A percentile compares a stretch with the other conserved stretches of the same genome.
These are phyloP conservation scores for Apiotrichum veenhuisii DNA, from an alignment of 1,284 basidiomycete genomes.

Conservation along the genomic window DNA sequence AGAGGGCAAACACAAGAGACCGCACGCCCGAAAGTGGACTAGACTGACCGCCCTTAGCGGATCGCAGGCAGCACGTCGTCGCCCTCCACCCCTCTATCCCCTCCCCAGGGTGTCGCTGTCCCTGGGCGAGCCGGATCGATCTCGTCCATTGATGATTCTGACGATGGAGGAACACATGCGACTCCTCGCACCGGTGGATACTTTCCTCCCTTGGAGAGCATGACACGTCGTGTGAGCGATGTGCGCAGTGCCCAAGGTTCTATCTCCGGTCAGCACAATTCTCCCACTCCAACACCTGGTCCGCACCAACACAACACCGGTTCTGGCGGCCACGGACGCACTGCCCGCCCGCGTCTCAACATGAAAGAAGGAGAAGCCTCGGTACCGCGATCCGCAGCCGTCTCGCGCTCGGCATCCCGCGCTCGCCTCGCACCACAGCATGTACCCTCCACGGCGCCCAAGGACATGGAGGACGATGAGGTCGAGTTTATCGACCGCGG, in stretches of 20 bases:
- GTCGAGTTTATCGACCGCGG: conserved; percentile 54
- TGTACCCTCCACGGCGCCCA: not conserved
- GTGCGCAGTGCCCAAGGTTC: not conserved
- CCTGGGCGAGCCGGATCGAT: conserved; percentile 6
- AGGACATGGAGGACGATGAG: conserved; percentile 51
- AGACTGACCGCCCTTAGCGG: no score
- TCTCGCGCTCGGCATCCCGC: conserved; percentile 16
- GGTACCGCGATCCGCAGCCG: not conserved
- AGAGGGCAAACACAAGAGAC: no score
- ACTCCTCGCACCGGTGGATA: conserved; percentile 14
- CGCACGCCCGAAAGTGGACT: no score
- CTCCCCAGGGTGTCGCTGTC: not conserved
- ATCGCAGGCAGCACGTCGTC: not conserved
- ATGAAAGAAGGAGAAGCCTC: not conserved
- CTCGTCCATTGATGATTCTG: not conserved
- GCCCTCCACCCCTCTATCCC: not conserved
- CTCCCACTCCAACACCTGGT: not conserved
- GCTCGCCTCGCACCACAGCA: conserved; percentile 6
- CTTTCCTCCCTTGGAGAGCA: conserved; percentile 3
- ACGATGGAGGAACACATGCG: conserved; percentile 4
- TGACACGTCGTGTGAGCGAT: conserved; percentile 11
- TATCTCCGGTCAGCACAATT: not conserved
- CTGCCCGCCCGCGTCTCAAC: conserved; percentile 2
- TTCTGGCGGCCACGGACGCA: not conserved
- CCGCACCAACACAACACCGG: not conserved